Evolutionary conservation across 495 filamentous ascomycete genomes (phyloP), one percentile per base, ranked within the genome.

Genomic region (Penicillium nucicola): DNA sequence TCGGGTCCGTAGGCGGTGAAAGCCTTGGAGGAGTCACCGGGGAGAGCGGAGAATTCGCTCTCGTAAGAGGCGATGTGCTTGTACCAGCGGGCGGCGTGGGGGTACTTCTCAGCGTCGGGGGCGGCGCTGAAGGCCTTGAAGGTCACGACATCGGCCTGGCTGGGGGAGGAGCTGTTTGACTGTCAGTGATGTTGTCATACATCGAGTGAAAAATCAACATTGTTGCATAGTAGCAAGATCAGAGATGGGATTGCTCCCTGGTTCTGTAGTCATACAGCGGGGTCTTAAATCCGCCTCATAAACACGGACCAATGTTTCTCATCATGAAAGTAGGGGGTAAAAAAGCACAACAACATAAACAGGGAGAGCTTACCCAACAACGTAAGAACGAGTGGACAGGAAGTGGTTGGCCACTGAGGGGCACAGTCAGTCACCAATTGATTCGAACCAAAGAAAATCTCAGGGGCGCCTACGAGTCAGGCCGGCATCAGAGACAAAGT

Each of bases 221-320:
- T 53, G 30, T 40, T 14, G 25, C n/a, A 52, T 45, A 38, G 23
- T 19, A 62, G 37, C 46, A 56, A 61, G 64, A 78, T 95, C 90
- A 95, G 90, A 89, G 81, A 69, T 87, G 88, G 89, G 86, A 82
- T 77, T 71, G 70, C 77, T 86, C 77, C 78, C 88, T 79, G 81
- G 74, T 76, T 83, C 5, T 28, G 79, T 92, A 90, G 80, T 92
- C 92, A 84, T 83, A 67, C 79, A 77, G 82, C 87, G 88, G 85
- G 86, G 87, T 95, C 90, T 96, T 96, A 90, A 90, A 90, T 80
- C 85, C 91, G 86, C 86, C 87, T 96, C 88, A 84, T 90, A 81
- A 96, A 96, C 91, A 96, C 91, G 91, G 92, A 96, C 92, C 89
- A 95, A 90, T 85, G 67, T 82, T 82, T 83, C 79, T 93, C 90